Evolutionary conservation across 352 stramenopile genomes (phyloP).

Genomic region (Globisporangium rhizosaccharum): DNA sequence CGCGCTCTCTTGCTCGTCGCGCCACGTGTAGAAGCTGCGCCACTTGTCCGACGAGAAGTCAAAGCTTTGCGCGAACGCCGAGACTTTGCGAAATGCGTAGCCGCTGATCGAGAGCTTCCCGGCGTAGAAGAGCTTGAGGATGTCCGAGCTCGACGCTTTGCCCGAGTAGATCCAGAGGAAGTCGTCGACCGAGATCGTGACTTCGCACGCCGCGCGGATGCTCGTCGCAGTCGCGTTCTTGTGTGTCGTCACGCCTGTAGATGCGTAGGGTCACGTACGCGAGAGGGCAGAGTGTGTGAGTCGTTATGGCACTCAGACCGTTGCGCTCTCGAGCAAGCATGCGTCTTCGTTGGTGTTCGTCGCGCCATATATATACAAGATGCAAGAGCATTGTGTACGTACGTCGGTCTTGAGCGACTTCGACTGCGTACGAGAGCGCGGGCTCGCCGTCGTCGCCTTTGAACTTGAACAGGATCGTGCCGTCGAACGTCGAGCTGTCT

Average conservation of each 20-base stretch:
- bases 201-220: conserved; percentile 57
- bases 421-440: conserved; percentile 64
- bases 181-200: conserved; percentile 82
- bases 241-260: conserved; percentile 39
- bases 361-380: conserved; percentile 3
- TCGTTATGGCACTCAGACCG: not conserved
- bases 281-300: not conserved
- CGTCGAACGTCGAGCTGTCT: conserved; percentile 53
- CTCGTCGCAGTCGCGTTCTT: conserved; percentile 48
- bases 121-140: conserved; percentile 79
- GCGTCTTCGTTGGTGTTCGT: not conserved
- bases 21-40: conserved; percentile 69
- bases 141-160: conserved; percentile 69
- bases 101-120: conserved; percentile 71
- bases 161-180: conserved; percentile 86
- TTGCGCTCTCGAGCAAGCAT: conserved; percentile 2
- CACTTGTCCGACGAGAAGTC: conserved; percentile 83
- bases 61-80: conserved; percentile 79
- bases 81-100: conserved; percentile 79
- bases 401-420: conserved; percentile 41
- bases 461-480: conserved; percentile 86
- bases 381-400: not conserved
- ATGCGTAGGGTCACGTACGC: not conserved
- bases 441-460: conserved; percentile 32
- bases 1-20: conserved; percentile 28